Percentiles rank a stretch among this genome's conserved stretches.
Evolutionary conservation across 2,329 filamentous ascomycete genomes (phyloP).

Genomic region (Paracoccidioides brasiliensis): DNA sequence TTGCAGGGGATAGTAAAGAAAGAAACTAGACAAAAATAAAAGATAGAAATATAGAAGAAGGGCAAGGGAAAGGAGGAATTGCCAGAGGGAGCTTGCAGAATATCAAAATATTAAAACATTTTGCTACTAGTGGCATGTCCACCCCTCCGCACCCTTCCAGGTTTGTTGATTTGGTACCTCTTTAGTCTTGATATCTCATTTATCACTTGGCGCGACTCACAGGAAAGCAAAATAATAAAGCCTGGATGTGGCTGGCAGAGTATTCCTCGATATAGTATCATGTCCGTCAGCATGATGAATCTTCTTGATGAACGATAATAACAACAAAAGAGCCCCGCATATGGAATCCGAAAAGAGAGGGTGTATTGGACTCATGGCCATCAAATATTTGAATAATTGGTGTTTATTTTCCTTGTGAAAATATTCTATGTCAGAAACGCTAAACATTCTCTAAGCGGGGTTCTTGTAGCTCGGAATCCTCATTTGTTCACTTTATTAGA

Average conservation of each 20-base stretch:
- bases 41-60: neutral
- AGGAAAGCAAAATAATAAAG: neutral
- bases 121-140: neutral
- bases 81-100: neutral
- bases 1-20: neutral
- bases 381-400: neutral
- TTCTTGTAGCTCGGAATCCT: neutral
- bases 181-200: neutral
- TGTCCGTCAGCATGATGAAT: neutral
- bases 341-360: neutral
- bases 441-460: neutral
- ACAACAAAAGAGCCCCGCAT: neutral
- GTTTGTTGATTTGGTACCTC: neutral
- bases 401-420: neutral
- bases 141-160: neutral
- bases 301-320: neutral
- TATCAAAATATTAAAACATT: neutral
- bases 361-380: neutral
- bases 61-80: neutral
- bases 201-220: neutral
- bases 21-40: neutral
- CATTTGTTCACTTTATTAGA: constrained; percentile 1
- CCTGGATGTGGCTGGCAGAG: neutral
- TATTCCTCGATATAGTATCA: neutral
- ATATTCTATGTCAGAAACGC: neutral